Evolutionary conservation across 495 filamentous ascomycete genomes (phyloP).

Genomic region (Friedmanniomyces endolithicus): DNA sequence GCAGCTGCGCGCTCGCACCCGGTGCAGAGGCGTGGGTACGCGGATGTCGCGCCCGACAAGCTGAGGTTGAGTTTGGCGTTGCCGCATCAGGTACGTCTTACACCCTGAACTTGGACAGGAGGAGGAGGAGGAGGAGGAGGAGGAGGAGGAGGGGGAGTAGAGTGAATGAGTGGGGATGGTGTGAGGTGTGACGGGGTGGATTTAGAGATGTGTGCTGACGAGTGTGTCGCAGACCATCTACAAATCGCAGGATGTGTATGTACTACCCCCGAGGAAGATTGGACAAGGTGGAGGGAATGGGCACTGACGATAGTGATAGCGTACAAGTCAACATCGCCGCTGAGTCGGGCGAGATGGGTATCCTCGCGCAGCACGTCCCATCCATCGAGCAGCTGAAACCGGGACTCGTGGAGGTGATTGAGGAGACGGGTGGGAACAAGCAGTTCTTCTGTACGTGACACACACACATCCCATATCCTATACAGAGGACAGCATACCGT

Average conservation of each 20-base stretch:
- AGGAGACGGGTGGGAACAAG: conserved; percentile 87
- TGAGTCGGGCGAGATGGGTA: conserved; percentile 97
- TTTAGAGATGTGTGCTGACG: conserved; percentile 1
- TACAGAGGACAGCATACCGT: not conserved
- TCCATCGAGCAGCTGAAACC: conserved; percentile 98
- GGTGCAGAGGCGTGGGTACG: conserved; percentile 76
- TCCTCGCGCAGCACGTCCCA: conserved; percentile 96
- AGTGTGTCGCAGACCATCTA: conserved; percentile 48
- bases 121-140: not conserved
- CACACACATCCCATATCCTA: not conserved
- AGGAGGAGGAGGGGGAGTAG: no score
- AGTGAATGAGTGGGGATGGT: no score
- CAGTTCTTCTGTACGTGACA: conserved; percentile 85
- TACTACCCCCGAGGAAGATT: conserved; percentile 5
- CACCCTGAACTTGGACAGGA: not conserved
- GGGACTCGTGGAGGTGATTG: conserved; percentile 85
- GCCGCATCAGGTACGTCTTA: conserved; percentile 80
- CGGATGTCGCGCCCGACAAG: conserved; percentile 87
- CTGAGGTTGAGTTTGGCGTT: conserved; percentile 95
- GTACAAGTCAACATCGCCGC: conserved; percentile 98
- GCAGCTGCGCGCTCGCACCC: conserved; percentile 53
- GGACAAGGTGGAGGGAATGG: not conserved
- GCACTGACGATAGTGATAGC: conserved; percentile 32
- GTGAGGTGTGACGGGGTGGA: not conserved
- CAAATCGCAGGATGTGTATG: conserved; percentile 65